Percentiles rank a stretch among this genome's conserved stretches.
Conservation (phyloP, 2,329 filamentous ascomycete genomes). For the Botrytis elliptica region DNA sequence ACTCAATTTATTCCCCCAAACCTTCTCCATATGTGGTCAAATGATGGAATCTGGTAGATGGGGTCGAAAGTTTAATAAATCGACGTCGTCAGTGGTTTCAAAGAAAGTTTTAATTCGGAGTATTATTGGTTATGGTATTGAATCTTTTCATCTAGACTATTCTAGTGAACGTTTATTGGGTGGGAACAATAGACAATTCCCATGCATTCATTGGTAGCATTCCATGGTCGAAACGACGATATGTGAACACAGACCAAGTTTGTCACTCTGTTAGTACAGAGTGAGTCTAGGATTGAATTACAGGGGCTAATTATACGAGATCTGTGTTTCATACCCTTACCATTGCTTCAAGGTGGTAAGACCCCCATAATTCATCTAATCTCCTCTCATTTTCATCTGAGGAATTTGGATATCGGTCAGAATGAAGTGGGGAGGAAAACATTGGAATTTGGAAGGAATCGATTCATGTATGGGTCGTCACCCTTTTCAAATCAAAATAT, state of each 20-base stretch:
- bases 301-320: not conserved
- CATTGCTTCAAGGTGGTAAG: not conserved
- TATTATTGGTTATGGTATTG: not conserved
- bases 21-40: not conserved
- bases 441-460: not conserved
- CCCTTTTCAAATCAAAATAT: constrained; percentile 4
- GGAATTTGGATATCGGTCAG: not conserved
- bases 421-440: not conserved
- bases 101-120: not conserved
- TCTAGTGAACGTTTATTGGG: not conserved
- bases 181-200: not conserved
- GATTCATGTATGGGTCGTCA: constrained; percentile 2
- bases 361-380: not conserved
- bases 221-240: not conserved
- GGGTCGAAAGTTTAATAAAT: not conserved
- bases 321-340: constrained; percentile 6
- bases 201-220: not conserved
- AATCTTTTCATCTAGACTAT: not conserved
- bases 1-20: not conserved
- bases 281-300: not conserved
- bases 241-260: not conserved
- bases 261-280: not conserved
- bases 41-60: not conserved
- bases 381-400: not conserved
- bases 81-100: constrained; percentile 5